Evolutionary conservation across 768 basidiomycete species (phyloP).

Genomic region (Mycena amicta): DNA sequence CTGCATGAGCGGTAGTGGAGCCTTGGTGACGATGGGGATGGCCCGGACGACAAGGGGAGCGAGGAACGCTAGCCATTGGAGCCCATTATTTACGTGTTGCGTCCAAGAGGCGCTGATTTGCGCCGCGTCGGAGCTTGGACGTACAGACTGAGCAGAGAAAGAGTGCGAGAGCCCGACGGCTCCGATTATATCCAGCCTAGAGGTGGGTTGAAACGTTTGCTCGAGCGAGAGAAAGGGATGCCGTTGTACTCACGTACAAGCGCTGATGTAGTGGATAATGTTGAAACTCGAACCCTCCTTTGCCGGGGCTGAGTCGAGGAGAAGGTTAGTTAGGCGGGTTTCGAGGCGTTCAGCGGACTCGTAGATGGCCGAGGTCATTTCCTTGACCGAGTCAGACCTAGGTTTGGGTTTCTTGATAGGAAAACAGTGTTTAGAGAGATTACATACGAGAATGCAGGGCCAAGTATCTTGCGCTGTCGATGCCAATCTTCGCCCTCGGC

Average conservation of each 20-base stretch:
- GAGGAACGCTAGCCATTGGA: slow-evolving; percentile 26
- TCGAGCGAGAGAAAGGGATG: not conserved
- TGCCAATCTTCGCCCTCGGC: slow-evolving; percentile 42
- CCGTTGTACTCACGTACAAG: slow-evolving; percentile 26
- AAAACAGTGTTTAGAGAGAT: no score
- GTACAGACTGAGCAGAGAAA: slow-evolving; percentile 29
- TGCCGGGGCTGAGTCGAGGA: slow-evolving; percentile 23
- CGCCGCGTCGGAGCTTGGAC: slow-evolving; percentile 23
- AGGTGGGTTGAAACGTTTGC: slow-evolving; percentile 20
- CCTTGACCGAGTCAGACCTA: slow-evolving; percentile 37
- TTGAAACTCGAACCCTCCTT: slow-evolving; percentile 21
- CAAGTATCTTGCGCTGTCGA: slow-evolving; percentile 33
- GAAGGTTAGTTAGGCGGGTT: slow-evolving; percentile 25
- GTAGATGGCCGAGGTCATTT: slow-evolving; percentile 36
- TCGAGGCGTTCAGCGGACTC: slow-evolving; percentile 31
- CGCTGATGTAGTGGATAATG: slow-evolving; percentile 25
- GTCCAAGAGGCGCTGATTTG: slow-evolving; percentile 30
- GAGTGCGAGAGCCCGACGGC: slow-evolving; percentile 45
- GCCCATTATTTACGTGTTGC: slow-evolving; percentile 22
- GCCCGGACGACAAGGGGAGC: slow-evolving; percentile 32
- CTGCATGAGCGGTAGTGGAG: slow-evolving; percentile 28
- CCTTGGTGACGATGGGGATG: slow-evolving; percentile 28
- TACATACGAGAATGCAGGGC: slow-evolving; percentile 41
- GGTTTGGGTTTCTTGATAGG: no score
- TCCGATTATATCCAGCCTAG: slow-evolving; percentile 33